Base-by-base conservation (phyloP, 176 grass and related monocot genomes). In the Elymus sibiricus region DNA sequence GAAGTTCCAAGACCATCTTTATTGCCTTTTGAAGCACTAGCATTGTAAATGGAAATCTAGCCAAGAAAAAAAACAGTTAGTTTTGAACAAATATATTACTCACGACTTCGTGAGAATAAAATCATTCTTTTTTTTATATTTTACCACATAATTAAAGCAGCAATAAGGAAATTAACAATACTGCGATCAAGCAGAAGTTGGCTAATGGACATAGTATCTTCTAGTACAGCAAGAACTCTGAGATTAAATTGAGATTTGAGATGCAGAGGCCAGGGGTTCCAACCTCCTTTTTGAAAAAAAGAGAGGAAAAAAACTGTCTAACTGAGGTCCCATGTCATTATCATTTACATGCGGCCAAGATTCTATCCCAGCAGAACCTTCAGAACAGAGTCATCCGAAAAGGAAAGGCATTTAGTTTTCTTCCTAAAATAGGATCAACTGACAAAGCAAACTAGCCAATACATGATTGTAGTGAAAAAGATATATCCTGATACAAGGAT, bases 31-130 rank as follows among this genome's bases (percentile, higher is more conserved):
- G 88, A 44, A 98, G 82, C 28, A 98, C 92, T 79, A 98, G 70
- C 94, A 98, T 96, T 89, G 97, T 95, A 88, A 98, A 98, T 26
- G 97, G 97, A 89, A 98, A 94, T 85, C 97, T 98, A 88, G 64
- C 58, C n/a, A n/a, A 88, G 84, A 85, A 77, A 34, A 1, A 2
- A 76, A 19, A 5, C 31, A 74, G 70, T 91, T 80, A 80, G 14
- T 68, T 75, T 39, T 70, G 9, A 81, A 63, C 31, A 87, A 49
- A 90, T 76, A 72, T 46, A 80, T 67, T 76, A 71, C 10, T n/a
- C 28, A 82, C 42, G 31, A 83, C 35, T 25, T 21, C 25, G 66
- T 79, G 32, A 78, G 44, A 1, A 32, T 82, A 83, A 7, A 40
- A 76, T 66, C 16, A 34, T 51, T 63, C 27, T 28, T 79, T 86